phyloP scores from a whole-genome alignment of 208 protist genomes.

The Leishmania tropica region DNA sequence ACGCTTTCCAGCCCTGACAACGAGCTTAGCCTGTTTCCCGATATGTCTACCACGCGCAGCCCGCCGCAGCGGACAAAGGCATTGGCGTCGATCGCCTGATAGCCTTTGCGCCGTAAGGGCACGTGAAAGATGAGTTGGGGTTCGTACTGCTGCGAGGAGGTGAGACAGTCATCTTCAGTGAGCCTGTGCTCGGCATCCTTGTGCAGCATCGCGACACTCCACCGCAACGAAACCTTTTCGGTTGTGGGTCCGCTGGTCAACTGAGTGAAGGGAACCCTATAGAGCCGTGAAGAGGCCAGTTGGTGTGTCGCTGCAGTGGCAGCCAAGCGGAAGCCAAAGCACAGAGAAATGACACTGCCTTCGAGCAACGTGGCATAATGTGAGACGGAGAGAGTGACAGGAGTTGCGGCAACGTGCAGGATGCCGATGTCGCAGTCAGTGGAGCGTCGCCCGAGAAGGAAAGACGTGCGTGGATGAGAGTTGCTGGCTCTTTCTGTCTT shows the following conservation, averaged over 20 bases:
- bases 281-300: background rate
- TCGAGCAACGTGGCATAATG: background rate
- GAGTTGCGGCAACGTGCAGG: no score
- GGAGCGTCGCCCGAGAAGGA: background rate
- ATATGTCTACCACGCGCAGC: slow-evolving; percentile 65
- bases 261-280: background rate
- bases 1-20: slow-evolving; percentile 57
- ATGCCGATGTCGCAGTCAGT: background rate
- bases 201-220: background rate
- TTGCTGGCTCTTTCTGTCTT: background rate
- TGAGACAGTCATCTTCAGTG: slow-evolving; percentile 49
- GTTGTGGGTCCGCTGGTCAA: background rate
- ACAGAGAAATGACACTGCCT: background rate
- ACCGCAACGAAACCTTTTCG: background rate
- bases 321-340: background rate
- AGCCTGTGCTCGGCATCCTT: slow-evolving; percentile 4
- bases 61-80: slow-evolving; percentile 44
- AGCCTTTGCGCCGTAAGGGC: slow-evolving; percentile 22
- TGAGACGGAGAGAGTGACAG: background rate
- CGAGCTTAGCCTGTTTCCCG: slow-evolving; percentile 59
- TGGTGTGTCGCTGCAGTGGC: background rate
- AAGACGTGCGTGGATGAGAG: background rate
- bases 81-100: slow-evolving; percentile 31
- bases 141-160: slow-evolving; percentile 71
- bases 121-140: slow-evolving; percentile 44